Evolutionary conservation across 2,329 filamentous ascomycete species (phyloP).

Genomic region (Aspergillus aculeatus): DNA sequence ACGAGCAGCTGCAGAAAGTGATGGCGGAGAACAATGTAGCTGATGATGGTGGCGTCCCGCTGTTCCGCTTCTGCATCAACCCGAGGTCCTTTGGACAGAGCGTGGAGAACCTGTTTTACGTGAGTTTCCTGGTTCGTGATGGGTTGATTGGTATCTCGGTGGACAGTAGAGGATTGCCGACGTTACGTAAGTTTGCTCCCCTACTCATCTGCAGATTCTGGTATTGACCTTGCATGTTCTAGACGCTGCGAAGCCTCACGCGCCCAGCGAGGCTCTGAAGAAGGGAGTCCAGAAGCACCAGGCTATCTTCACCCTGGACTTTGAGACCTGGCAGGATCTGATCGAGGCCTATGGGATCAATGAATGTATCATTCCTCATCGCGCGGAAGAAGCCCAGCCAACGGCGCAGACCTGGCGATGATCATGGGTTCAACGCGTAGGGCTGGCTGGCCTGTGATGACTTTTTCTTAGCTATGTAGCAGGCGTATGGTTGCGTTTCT

Average conservation of each 20-base stretch:
- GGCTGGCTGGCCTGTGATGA: background rate
- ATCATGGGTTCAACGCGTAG: conserved; percentile 30
- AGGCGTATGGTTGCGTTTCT: conserved; percentile 6
- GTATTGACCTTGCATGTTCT: conserved; percentile 17
- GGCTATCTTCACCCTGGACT: conserved; percentile 84
- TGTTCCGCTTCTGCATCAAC: conserved; percentile 88
- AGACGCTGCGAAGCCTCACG: conserved; percentile 48
- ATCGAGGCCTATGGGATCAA: conserved; percentile 73
- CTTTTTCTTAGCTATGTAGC: background rate
- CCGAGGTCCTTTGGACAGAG: conserved; percentile 89
- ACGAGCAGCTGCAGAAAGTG: conserved; percentile 48
- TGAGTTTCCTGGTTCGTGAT: conserved; percentile 90
- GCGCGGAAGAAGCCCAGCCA: conserved; percentile 59
- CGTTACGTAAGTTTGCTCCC: conserved; percentile 63
- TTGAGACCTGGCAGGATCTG: conserved; percentile 75
- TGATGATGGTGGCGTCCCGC: conserved; percentile 67
- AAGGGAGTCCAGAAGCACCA: conserved; percentile 70
- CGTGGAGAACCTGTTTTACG: conserved; percentile 94
- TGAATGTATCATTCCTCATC: conserved; percentile 81
- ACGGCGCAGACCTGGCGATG: conserved; percentile 65
- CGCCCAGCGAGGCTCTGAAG: conserved; percentile 48
- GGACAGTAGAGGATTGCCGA: conserved; percentile 73
- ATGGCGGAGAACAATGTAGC: conserved; percentile 67
- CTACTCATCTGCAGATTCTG: background rate
- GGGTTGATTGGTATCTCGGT: conserved; percentile 71